Evolutionary conservation across 495 filamentous ascomycete genomes (phyloP).

Genomic region (Penicillium odoratum): DNA sequence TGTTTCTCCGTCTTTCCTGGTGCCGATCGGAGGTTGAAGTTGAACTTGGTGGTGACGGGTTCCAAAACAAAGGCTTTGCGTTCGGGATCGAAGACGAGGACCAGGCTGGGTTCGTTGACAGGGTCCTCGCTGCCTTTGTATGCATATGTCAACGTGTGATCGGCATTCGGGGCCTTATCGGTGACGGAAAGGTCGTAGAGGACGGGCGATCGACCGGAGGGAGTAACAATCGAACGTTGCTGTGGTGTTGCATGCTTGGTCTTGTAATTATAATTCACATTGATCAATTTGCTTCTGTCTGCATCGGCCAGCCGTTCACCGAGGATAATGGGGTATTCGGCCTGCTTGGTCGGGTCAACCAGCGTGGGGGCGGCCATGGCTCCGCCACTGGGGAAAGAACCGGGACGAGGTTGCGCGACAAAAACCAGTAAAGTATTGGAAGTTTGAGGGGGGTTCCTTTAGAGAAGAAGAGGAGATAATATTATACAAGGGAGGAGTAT

Average conservation of each 20-base stretch:
- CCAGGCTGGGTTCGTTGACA: constrained; percentile 40
- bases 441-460: neutral
- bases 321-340: constrained; percentile 48
- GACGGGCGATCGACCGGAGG: constrained; percentile 36
- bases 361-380: constrained; percentile 40
- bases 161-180: constrained; percentile 46
- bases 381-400: constrained; percentile 12
- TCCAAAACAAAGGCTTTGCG: constrained; percentile 54
- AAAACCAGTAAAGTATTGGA: neutral
- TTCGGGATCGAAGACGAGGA: constrained; percentile 53
- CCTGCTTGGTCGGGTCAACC: constrained; percentile 52
- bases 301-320: constrained; percentile 39
- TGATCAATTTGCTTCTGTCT: constrained; percentile 33
- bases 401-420: neutral
- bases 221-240: constrained; percentile 43
- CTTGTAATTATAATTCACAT: constrained; percentile 56
- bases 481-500: constrained; percentile 4
- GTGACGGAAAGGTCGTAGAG: constrained; percentile 51
- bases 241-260: constrained; percentile 46
- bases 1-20: constrained; percentile 48
- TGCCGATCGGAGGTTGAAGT: constrained; percentile 57
- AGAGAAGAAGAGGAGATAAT: neutral
- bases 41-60: constrained; percentile 49
- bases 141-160: constrained; percentile 44
- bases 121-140: constrained; percentile 54